Conservation (phyloP, 2,329 filamentous ascomycete species). For the Myriosclerotinia curreyana region DNA sequence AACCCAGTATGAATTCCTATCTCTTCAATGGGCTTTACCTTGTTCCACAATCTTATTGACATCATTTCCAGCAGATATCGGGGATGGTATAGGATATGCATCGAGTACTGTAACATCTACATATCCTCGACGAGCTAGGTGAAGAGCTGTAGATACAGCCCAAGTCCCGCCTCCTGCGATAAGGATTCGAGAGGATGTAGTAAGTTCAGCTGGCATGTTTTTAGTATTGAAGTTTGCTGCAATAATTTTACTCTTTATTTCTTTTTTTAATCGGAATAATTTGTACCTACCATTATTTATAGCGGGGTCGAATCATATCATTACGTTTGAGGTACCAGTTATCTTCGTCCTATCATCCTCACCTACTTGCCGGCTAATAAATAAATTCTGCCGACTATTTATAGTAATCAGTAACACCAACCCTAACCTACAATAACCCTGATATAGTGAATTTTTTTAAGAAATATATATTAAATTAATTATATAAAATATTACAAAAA, state of each 20-base stretch:
- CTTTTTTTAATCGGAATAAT: not conserved
- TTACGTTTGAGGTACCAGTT: not conserved
- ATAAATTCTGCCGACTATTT: too few species aligned
- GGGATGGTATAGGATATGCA: slow-evolving; percentile 43
- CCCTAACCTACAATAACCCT: too few species aligned
- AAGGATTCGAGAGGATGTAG: slow-evolving; percentile 35
- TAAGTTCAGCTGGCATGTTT: slow-evolving; percentile 21
- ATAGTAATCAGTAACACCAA: too few species aligned
- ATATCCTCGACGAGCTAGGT: slow-evolving; percentile 47
- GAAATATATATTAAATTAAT: too few species aligned
- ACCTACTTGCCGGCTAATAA: too few species aligned
- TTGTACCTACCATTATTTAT: not conserved
- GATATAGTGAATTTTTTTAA: too few species aligned
- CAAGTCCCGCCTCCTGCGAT: slow-evolving; percentile 46
- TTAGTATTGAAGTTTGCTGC: not conserved
- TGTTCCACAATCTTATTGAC: slow-evolving; percentile 56
- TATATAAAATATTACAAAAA: too few species aligned
- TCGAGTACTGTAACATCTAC: slow-evolving; percentile 49
- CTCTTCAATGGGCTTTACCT: slow-evolving; percentile 20
- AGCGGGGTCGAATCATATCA: not conserved
- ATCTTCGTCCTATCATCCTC: too few species aligned
- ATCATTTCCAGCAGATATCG: slow-evolving; percentile 55
- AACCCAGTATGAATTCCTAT: not conserved
- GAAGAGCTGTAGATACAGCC: slow-evolving; percentile 45
- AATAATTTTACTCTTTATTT: not conserved